These are phyloP conservation scores for Anacardium occidentale DNA, from an alignment of 345 rosid species.

Conservation along the genomic window DNA sequence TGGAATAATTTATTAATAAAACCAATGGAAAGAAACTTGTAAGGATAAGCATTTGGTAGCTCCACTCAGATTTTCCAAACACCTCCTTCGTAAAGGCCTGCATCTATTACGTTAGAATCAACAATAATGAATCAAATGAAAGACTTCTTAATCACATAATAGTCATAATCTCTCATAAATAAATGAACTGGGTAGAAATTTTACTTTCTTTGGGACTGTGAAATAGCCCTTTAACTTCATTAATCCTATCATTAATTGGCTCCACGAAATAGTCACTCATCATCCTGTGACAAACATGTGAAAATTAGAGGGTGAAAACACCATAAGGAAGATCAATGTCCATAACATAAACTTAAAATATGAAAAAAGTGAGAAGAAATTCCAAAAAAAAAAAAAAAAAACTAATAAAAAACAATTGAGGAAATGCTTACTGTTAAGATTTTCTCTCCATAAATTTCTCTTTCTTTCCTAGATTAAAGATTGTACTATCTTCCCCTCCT, in stretches of 20 bases:
- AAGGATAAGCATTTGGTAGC: slow-evolving; percentile 42
- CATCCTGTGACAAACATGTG: slow-evolving; percentile 31
- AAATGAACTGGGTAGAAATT: not conserved
- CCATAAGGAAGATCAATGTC: not conserved
- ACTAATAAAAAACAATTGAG: not conserved
- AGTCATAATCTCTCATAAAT: not conserved
- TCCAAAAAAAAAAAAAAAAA: not conserved
- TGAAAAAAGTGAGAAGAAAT: not conserved
- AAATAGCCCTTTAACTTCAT: slow-evolving; percentile 54
- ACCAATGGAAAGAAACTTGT: slow-evolving; percentile 41
- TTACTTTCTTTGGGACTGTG: slow-evolving; percentile 60
- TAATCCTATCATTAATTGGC: slow-evolving; percentile 54
- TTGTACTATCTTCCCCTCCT: too few relatives aligned
- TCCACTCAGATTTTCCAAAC: slow-evolving; percentile 41
- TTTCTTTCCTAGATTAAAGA: too few relatives aligned
- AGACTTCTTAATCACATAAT: not conserved
- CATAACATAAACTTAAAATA: not conserved
- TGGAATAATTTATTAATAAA: slow-evolving; percentile 39
- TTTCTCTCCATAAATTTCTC: too few relatives aligned
- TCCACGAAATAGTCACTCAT: slow-evolving; percentile 59
- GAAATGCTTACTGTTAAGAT: slow-evolving; percentile 24
- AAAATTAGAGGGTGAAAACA: not conserved
- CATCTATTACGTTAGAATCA: not conserved
- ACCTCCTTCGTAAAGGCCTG: slow-evolving; percentile 40
- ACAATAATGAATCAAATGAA: not conserved